phyloP scores from a whole-genome alignment of 2,329 filamentous ascomycete species.

The Mycocentrospora acerina region DNA sequence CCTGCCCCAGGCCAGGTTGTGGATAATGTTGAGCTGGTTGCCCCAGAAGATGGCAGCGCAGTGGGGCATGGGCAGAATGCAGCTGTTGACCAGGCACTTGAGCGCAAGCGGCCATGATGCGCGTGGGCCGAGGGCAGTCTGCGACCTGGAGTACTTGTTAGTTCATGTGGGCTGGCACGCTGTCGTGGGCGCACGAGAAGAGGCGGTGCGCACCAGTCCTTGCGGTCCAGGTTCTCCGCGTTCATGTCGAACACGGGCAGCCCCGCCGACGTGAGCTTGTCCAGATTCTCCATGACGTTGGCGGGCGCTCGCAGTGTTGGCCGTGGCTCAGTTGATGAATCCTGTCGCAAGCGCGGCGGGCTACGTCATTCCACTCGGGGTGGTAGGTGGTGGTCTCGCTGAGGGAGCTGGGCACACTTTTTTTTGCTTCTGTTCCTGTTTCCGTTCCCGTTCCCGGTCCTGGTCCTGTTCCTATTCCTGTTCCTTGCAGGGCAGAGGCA shows the following conservation, averaged over 20 bases:
- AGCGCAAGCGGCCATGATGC: conserved; percentile 40
- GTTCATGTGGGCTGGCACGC: no score
- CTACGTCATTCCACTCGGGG: no score
- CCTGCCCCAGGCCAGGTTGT: conserved; percentile 47
- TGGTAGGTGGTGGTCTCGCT: no score
- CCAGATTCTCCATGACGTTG: conserved; percentile 33
- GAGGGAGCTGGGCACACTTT: no score
- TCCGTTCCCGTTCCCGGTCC: no score
- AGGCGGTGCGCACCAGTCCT: conserved; percentile 36
- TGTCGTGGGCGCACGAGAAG: no score
- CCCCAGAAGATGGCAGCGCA: conserved; percentile 48
- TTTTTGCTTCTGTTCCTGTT: no score
- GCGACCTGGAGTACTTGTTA: conserved; percentile 29
- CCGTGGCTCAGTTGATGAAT: no score
- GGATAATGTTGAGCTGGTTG: conserved; percentile 38
- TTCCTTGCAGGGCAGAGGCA: no score
- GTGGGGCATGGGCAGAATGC: conserved; percentile 45
- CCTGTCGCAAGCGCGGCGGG: no score
- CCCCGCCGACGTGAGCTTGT: conserved; percentile 33
- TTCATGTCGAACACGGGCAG: conserved; percentile 36
- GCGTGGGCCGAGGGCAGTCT: conserved; percentile 34
- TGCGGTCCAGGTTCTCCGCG: conserved; percentile 25
- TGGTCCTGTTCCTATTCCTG: no score
- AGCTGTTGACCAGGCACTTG: conserved; percentile 35
- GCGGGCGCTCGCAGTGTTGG: not conserved